Conservation (phyloP, 495 filamentous ascomycete species). For the Annulohypoxylon bovei region DNA sequence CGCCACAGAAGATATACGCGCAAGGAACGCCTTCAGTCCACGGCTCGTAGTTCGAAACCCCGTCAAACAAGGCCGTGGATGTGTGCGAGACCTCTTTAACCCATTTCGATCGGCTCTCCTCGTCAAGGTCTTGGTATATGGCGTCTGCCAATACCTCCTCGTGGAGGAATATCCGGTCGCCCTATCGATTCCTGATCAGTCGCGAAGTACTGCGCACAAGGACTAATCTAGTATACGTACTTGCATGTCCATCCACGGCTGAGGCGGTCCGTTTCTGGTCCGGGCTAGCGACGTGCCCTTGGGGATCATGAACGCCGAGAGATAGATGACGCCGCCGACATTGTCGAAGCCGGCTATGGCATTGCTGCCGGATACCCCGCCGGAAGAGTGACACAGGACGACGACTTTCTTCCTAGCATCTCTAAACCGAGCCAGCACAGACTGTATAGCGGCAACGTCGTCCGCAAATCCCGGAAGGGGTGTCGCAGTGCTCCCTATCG, state of each 20-base stretch:
- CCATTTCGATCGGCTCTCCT: neutral
- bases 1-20: neutral
- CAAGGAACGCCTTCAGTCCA: neutral
- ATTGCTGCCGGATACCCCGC: neutral
- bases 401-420: neutral
- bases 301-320: neutral
- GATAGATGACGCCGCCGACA: neutral
- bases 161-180: neutral
- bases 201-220: neutral
- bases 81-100: neutral
- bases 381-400: constrained; percentile 3
- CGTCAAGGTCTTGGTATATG: neutral
- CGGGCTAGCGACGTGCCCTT: neutral
- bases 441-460: neutral
- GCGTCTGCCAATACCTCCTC: neutral
- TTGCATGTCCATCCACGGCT: neutral
- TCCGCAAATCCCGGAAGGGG: neutral
- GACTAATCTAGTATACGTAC: neutral
- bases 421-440: neutral
- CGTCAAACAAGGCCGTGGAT: neutral
- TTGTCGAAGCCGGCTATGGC: neutral
- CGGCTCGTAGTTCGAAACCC: neutral
- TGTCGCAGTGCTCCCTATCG: neutral
- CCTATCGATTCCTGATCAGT: neutral
- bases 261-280: neutral